Evolutionary conservation across 371 early-diverging fungal species (phyloP).

Genomic region (Rhizopus delemar): DNA sequence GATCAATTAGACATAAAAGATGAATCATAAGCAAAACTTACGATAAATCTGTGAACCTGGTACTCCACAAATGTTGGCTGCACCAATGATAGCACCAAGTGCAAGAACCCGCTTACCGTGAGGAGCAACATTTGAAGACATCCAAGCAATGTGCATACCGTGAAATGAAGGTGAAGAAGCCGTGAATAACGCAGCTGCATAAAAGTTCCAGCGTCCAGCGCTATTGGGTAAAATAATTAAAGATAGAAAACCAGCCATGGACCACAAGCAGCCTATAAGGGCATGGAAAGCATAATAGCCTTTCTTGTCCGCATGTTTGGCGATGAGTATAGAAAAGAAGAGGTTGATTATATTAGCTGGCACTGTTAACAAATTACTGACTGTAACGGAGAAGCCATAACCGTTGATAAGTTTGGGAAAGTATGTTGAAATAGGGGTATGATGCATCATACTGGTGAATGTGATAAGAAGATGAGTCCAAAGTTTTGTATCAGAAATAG

Average conservation of each 20-base stretch:
- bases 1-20: neutral
- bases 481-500: conserved; percentile 45
- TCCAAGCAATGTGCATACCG: conserved; percentile 43
- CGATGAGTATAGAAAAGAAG: conserved; percentile 44
- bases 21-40: conserved; percentile 6
- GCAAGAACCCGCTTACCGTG: conserved; percentile 28
- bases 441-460: conserved; percentile 46
- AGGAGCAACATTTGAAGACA: conserved; percentile 31
- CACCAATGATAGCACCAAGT: conserved; percentile 29
- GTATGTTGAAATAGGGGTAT: conserved; percentile 47
- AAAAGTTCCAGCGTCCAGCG: conserved; percentile 42
- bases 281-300: conserved; percentile 55
- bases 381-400: conserved; percentile 51
- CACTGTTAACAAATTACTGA: conserved; percentile 55
- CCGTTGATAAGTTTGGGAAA: conserved; percentile 55
- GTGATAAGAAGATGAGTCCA: conserved; percentile 43
- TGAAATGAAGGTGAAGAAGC: conserved; percentile 45
- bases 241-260: conserved; percentile 42
- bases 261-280: conserved; percentile 38
- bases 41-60: conserved; percentile 32
- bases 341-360: conserved; percentile 46
- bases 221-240: conserved; percentile 40
- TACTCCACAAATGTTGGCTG: conserved; percentile 29
- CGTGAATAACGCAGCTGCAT: conserved; percentile 20
- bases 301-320: conserved; percentile 42